Evolutionary conservation across 805 yeast species (phyloP).

Genomic region (Suhomyces emberorum): DNA sequence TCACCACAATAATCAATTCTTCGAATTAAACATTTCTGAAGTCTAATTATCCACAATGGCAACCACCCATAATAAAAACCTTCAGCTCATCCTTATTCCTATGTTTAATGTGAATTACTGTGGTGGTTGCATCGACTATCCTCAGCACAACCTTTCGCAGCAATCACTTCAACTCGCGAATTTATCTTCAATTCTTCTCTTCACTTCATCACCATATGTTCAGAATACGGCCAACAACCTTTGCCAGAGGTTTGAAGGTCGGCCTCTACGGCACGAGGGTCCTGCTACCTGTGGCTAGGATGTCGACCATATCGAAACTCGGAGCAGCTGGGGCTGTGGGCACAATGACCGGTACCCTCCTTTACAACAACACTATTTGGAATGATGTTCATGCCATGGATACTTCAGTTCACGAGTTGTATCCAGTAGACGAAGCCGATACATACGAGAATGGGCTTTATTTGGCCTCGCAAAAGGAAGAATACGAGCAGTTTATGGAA

Average conservation of each 20-base stretch:
- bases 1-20: no score
- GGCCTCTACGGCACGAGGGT: not conserved
- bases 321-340: conserved; percentile 1
- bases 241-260: not conserved
- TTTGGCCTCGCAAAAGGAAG: conserved; percentile 56
- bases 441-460: conserved; percentile 71
- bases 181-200: not conserved
- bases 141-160: not conserved
- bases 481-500: conserved; percentile 31
- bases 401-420: conserved; percentile 35
- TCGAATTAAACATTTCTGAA: no score
- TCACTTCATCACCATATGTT: not conserved
- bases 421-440: conserved; percentile 49
- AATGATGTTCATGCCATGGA: conserved; percentile 34
- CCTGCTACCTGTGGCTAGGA: not conserved
- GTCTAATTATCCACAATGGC: no score
- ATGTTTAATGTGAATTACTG: no score
- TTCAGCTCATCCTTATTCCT: no score
- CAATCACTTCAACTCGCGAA: not conserved
- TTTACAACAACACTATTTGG: conserved; percentile 1
- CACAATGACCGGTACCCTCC: not conserved
- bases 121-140: no score
- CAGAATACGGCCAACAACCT: not conserved
- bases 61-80: no score
- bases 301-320: not conserved